phyloP scores from a whole-genome alignment of 2,329 filamentous ascomycete genomes.

The Trichoderma hamatum region DNA sequence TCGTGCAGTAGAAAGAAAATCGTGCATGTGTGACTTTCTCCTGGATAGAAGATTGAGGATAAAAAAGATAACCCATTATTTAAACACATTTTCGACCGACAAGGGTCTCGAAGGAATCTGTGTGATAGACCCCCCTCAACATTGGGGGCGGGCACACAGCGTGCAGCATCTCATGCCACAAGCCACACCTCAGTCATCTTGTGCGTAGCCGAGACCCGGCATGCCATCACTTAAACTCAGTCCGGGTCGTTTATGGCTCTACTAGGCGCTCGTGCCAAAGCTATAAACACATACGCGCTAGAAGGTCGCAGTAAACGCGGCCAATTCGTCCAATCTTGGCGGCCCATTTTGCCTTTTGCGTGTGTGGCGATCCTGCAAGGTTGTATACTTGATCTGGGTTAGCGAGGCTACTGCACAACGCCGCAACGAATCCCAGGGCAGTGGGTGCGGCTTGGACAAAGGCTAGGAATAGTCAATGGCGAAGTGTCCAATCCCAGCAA shows the following conservation, averaged over 20 bases:
- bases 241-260: conserved; percentile 1
- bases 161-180: conserved; percentile 16
- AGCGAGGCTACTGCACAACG: conserved; percentile 15
- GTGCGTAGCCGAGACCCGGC: conserved; percentile 13
- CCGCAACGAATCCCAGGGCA: conserved; percentile 12
- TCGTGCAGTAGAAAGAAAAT: not conserved
- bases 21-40: not conserved
- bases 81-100: conserved; percentile 11
- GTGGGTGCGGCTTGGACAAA: conserved; percentile 14
- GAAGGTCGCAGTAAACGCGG: conserved; percentile 3
- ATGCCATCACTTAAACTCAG: not conserved
- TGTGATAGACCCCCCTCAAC: conserved; percentile 14
- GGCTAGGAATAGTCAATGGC: conserved; percentile 14
- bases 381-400: conserved; percentile 21
- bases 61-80: conserved; percentile 4
- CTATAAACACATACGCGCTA: conserved; percentile 19
- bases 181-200: conserved; percentile 14
- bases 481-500: conserved; percentile 20
- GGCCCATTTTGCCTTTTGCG: conserved; percentile 26
- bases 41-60: not conserved
- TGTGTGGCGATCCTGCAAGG: conserved; percentile 20
- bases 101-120: conserved; percentile 20
- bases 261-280: not conserved
- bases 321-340: conserved; percentile 15
- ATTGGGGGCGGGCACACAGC: conserved; percentile 25